phyloP scores from a whole-genome alignment of 768 basidiomycete genomes.

The Auriscalpium microsporum region DNA sequence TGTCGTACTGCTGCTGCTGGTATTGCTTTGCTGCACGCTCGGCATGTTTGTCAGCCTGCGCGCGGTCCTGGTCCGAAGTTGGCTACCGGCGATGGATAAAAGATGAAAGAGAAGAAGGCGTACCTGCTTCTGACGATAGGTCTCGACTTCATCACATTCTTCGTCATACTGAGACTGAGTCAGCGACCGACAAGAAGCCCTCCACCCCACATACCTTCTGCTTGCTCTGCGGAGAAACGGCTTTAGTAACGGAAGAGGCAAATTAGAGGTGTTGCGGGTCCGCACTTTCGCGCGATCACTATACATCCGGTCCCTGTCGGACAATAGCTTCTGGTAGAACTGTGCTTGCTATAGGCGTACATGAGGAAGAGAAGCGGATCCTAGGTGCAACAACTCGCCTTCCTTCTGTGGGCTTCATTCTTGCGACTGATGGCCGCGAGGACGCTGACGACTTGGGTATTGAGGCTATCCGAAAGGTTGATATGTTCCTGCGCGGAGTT shows the following conservation, averaged over 20 bases:
- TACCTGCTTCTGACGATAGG: slow-evolving; percentile 74
- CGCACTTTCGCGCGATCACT: slow-evolving; percentile 62
- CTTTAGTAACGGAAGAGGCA: background rate
- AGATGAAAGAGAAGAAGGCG: slow-evolving; percentile 5
- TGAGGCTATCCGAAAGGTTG: slow-evolving; percentile 54
- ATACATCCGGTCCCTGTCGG: slow-evolving; percentile 63
- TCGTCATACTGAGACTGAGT: slow-evolving; percentile 57
- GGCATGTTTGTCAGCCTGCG: slow-evolving; percentile 66
- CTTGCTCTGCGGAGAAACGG: slow-evolving; percentile 38
- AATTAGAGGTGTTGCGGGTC: background rate
- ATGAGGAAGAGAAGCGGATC: background rate
- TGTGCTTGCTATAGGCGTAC: slow-evolving; percentile 43
- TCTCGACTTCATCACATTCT: slow-evolving; percentile 65
- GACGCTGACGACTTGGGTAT: slow-evolving; percentile 52
- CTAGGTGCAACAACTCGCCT: slow-evolving; percentile 31
- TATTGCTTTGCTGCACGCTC: slow-evolving; percentile 65
- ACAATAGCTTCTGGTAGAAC: slow-evolving; percentile 62
- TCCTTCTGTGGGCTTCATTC: slow-evolving; percentile 62
- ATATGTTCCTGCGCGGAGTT: slow-evolving; percentile 62
- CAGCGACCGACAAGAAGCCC: background rate
- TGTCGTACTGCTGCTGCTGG: slow-evolving; percentile 68
- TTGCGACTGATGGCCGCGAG: slow-evolving; percentile 51
- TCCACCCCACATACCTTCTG: slow-evolving; percentile 40
- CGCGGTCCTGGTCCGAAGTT: slow-evolving; percentile 41
- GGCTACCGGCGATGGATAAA: slow-evolving; percentile 3